phyloP scores from a whole-genome alignment of 352 stramenopile species.

The Globisporangium megalacanthum region DNA sequence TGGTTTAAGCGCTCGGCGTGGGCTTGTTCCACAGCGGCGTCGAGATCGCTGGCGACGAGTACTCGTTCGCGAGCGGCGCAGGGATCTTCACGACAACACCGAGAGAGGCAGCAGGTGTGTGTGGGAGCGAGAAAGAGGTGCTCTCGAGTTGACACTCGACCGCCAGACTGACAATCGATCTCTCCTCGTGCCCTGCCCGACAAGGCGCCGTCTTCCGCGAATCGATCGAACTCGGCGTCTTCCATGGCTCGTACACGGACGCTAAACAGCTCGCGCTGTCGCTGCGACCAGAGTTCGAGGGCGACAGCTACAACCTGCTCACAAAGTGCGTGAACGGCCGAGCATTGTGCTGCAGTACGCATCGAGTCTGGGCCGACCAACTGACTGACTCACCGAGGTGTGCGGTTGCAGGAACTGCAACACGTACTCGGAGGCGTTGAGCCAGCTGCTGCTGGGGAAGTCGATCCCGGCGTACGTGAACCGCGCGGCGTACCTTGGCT shows the following conservation, averaged over 20 bases:
- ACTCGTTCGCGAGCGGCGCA: conserved; percentile 88
- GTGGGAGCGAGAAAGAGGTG: not conserved
- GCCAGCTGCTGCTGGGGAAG: conserved; percentile 71
- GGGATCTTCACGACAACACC: conserved; percentile 85
- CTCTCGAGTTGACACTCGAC: not conserved
- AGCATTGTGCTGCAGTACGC: not conserved
- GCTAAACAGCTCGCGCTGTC: conserved; percentile 79
- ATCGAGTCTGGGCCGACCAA: not conserved
- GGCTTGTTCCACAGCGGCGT: conserved; percentile 91
- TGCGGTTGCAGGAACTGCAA: conserved; percentile 86
- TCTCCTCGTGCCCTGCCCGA: not conserved
- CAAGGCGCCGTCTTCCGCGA: conserved; percentile 84
- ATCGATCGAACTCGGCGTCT: conserved; percentile 85
- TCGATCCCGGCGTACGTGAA: conserved; percentile 91
- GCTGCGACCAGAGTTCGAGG: conserved; percentile 81
- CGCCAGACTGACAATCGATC: not conserved
- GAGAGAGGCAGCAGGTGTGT: conserved; percentile 53
- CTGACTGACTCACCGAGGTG: not conserved
- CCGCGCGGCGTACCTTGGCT: conserved; percentile 90
- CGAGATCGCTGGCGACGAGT: conserved; percentile 90
- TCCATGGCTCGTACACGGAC: conserved; percentile 81
- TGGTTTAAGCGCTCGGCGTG: conserved; percentile 55
- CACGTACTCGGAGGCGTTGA: conserved; percentile 88
- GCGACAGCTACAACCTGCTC: conserved; percentile 89
- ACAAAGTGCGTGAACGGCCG: conserved; percentile 40